Base-by-base conservation (phyloP, 345 rosid species). In the Salix koriyanagi region DNA sequence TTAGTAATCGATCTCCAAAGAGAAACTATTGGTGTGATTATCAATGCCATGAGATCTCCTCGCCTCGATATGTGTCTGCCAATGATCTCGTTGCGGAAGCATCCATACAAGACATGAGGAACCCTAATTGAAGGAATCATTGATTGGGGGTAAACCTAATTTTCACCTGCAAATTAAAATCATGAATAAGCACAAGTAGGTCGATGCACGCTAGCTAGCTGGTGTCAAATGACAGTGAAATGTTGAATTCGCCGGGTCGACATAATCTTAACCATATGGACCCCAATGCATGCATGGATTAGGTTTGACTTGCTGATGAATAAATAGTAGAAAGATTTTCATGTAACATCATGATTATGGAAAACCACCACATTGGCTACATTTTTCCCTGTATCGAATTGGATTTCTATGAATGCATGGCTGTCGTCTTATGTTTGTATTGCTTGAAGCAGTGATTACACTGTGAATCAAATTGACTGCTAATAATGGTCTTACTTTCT, bases 221-320 rank as follows among this genome's bases (percentile, higher is more conserved):
- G 36, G 41, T 66, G 69, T 36, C 41, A 66, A 36, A 34, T 16
- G 42, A 66, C 36, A 28, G 41, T 23, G 64, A 58, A 23, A n/a
- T 13, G 9, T 9, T 58, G 26, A 7, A 10, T 10, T 58, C 64
- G 10, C 15, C 23, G 10, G 25, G 64, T 69, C 37, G 76, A 50
- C 72, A 75, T 48, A 71, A 62, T 26, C 67, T 32, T 6, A 70
- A 30, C 50, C 41, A 72, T 44, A 65, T 70, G 84, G 84, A 65
- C 75, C 83, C 83, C 70, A 70, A 2, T 4, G 60, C 61, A 65
- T 81, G 87, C 83, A 82, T 82, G 85, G 84, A 84, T 80, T 79
- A 79, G 84, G 73, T 86, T 85, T 87, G 90, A 85, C 90, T 84
- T 85, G 54, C 15, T 42, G 75, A 71, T 79, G 72, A 36, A 78